Conservation (phyloP, 257 asterid species). For the Striga asiatica region DNA sequence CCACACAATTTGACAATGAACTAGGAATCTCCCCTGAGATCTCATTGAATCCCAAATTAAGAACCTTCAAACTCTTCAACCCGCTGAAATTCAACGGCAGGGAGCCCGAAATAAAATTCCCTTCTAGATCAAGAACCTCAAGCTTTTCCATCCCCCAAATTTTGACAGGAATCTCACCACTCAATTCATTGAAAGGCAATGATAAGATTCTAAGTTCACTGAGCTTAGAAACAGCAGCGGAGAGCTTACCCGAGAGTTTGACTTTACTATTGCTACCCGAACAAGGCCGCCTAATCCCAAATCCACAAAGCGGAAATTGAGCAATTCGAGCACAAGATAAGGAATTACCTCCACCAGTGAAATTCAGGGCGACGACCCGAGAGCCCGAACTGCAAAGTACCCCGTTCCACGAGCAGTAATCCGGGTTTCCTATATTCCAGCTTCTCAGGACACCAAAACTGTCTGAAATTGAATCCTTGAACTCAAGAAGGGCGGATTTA, state of each 20-base stretch:
- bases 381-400: slow-evolving; percentile 51
- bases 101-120: no score
- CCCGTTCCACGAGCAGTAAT: slow-evolving; percentile 73
- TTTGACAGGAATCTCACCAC: slow-evolving; percentile 31
- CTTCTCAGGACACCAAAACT: slow-evolving; percentile 42
- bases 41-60: no score
- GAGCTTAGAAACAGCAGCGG: slow-evolving; percentile 22
- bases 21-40: no score
- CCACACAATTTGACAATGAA: no score
- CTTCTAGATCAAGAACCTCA: no score
- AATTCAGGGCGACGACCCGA: slow-evolving; percentile 63
- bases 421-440: slow-evolving; percentile 40
- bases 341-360: slow-evolving; percentile 78
- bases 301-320: slow-evolving; percentile 51
- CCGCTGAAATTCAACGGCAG: no score
- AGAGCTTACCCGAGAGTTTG: slow-evolving; percentile 24
- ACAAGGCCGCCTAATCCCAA: slow-evolving; percentile 25
- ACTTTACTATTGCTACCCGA: slow-evolving; percentile 8
- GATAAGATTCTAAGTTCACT: slow-evolving; percentile 32
- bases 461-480: slow-evolving; percentile 59
- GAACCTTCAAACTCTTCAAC: no score
- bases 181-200: slow-evolving; percentile 30
- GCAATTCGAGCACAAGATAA: slow-evolving; percentile 55
- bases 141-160: no score
- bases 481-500: slow-evolving; percentile 69